These are phyloP conservation scores for Jatropha multifida DNA, from an alignment of 441 rosid species.

Conservation along the genomic window DNA sequence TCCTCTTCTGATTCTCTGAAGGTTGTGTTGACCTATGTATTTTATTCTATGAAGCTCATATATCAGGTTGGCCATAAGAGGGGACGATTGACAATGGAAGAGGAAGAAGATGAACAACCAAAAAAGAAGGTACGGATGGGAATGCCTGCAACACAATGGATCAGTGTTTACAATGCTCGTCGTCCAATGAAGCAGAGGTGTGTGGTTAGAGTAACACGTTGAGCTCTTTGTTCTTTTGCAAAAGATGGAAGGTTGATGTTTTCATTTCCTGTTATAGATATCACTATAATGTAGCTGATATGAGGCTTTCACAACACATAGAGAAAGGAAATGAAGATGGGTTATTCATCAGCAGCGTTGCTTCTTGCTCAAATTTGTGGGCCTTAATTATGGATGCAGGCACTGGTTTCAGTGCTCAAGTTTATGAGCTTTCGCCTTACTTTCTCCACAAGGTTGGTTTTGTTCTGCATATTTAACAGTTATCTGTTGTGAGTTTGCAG, in stretches of 20 bases:
- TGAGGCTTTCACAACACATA: constrained; percentile 70
- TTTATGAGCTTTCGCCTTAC: constrained; percentile 68
- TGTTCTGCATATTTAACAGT: constrained; percentile 1
- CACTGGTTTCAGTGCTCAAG: constrained; percentile 75
- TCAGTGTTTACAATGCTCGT: constrained; percentile 86
- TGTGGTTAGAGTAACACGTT: constrained; percentile 15
- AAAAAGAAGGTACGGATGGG: constrained; percentile 93
- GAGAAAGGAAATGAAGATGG: constrained; percentile 91
- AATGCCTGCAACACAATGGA: constrained; percentile 98
- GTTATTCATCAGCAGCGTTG: constrained; percentile 82
- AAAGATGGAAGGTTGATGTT: constrained; percentile 17
- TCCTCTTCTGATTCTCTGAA: constrained; percentile 1
- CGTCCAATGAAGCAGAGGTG: constrained; percentile 96
- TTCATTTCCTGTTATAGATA: constrained; percentile 46
- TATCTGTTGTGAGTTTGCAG: constrained; percentile 14
- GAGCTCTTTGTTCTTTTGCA: constrained; percentile 12
- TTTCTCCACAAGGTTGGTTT: constrained; percentile 82
- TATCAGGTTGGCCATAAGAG: constrained; percentile 94
- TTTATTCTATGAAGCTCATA: constrained; percentile 58
- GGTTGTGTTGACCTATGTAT: constrained; percentile 18
- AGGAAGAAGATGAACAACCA: constrained; percentile 88
- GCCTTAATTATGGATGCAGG: constrained; percentile 98
- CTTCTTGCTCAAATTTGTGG: constrained; percentile 82
- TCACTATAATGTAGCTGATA: constrained; percentile 88
- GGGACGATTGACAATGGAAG: constrained; percentile 79